These are phyloP conservation scores for Metrosideros polymorpha DNA, from an alignment of 441 rosid species.

Conservation along the genomic window DNA sequence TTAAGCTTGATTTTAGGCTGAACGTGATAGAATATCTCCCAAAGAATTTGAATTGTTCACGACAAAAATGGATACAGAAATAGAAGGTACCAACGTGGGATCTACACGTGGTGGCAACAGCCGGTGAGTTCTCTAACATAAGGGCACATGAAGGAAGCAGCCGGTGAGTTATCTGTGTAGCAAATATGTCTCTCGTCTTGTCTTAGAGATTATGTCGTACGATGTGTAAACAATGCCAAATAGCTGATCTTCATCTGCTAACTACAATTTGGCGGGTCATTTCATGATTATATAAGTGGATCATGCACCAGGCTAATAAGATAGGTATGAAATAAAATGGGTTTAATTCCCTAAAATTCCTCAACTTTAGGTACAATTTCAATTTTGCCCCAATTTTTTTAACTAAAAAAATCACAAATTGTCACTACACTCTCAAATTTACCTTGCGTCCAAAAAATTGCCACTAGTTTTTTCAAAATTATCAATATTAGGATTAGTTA, in stretches of 20 bases:
- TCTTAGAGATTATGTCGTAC: neutral
- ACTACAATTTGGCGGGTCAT: neutral
- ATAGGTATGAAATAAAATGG: neutral
- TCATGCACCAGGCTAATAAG: neutral
- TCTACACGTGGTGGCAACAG: neutral
- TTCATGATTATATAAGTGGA: neutral
- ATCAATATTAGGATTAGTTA: neutral
- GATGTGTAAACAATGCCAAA: neutral
- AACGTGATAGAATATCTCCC: neutral
- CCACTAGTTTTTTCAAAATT: neutral
- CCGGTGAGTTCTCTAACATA: neutral
- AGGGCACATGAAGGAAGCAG: no score
- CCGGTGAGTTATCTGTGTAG: neutral
- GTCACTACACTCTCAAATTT: neutral
- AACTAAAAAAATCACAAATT: neutral
- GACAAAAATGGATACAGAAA: neutral
- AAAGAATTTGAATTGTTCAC: neutral
- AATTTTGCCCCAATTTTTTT: neutral
- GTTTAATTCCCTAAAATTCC: neutral
- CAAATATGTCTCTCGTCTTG: neutral
- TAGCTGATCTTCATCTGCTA: neutral
- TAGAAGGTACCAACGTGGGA: neutral
- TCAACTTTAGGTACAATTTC: neutral
- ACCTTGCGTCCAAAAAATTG: neutral
- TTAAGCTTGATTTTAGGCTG: neutral